Evolutionary conservation across 768 basidiomycete genomes (phyloP).

Genomic region (Leccinellum luteum): DNA sequence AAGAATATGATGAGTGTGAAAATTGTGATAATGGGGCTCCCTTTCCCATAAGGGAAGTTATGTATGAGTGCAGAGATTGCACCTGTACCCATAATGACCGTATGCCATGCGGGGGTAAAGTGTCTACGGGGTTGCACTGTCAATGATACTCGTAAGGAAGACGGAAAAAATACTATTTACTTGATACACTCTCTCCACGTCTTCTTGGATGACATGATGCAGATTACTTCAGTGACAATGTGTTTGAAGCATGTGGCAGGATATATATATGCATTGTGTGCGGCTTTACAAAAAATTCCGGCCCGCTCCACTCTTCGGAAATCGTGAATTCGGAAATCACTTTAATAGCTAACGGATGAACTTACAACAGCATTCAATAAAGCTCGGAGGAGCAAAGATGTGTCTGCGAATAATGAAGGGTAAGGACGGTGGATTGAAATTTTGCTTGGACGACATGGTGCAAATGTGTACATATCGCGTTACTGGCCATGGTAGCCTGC

Average conservation of each 20-base stretch:
- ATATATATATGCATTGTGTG: background rate
- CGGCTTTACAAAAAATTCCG: background rate
- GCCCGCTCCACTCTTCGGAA: background rate
- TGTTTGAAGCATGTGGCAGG: background rate
- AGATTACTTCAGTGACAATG: no score
- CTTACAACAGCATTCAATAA: background rate
- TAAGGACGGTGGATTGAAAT: background rate
- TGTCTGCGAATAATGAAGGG: background rate
- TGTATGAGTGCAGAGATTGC: conserved; percentile 39
- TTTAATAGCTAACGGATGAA: background rate
- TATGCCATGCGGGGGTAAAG: conserved; percentile 48
- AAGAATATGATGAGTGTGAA: conserved; percentile 38
- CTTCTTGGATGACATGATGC: conserved; percentile 27
- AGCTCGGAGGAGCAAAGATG: background rate
- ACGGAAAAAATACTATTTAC: conserved; percentile 14
- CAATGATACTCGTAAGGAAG: background rate
- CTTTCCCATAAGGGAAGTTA: conserved; percentile 42
- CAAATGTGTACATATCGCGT: no score
- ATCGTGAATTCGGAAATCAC: conserved; percentile 4
- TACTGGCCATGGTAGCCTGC: no score
- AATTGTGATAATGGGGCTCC: conserved; percentile 31
- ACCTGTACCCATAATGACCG: conserved; percentile 49
- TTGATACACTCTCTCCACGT: conserved; percentile 37
- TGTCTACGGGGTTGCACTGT: conserved; percentile 28
- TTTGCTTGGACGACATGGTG: background rate